These are phyloP conservation scores for Quercus bicolor DNA, from an alignment of 306 rosid genomes.

Conservation along the genomic window DNA sequence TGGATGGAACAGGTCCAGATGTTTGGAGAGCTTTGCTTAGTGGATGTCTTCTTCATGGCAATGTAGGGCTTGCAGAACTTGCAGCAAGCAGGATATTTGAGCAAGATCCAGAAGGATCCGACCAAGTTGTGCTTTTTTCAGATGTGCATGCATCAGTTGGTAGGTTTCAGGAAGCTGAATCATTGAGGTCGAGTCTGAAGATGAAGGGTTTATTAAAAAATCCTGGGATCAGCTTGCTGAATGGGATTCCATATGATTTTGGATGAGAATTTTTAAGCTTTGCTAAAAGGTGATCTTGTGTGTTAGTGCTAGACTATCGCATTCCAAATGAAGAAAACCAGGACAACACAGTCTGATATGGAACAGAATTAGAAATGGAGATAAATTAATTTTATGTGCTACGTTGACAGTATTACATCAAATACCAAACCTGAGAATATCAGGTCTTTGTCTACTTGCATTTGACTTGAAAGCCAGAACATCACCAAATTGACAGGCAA, in stretches of 20 bases:
- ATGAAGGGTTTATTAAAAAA: neutral
- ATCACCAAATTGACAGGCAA: no score
- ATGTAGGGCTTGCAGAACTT: constrained; percentile 9
- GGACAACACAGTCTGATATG: neutral
- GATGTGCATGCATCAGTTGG: constrained; percentile 17
- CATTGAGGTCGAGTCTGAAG: neutral
- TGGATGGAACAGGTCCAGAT: constrained; percentile 1
- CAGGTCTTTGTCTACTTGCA: neutral
- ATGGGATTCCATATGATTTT: neutral
- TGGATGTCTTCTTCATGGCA: constrained; percentile 10
- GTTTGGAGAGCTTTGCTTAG: constrained; percentile 17
- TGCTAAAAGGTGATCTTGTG: neutral
- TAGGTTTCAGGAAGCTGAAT: constrained; percentile 19
- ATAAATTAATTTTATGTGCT: neutral
- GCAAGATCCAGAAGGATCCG: neutral
- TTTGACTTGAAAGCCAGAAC: neutral
- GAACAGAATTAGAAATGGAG: neutral
- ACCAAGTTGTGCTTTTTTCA: constrained; percentile 10
- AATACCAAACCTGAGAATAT: neutral
- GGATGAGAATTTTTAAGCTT: neutral
- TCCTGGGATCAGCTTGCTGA: constrained; percentile 10
- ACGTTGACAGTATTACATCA: neutral
- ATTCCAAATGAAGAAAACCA: neutral
- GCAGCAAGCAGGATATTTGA: neutral
- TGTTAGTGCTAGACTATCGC: neutral